These are phyloP conservation scores for Gaultheria prostrata DNA, from an alignment of 148 eudicot genomes.

Conservation along the genomic window DNA sequence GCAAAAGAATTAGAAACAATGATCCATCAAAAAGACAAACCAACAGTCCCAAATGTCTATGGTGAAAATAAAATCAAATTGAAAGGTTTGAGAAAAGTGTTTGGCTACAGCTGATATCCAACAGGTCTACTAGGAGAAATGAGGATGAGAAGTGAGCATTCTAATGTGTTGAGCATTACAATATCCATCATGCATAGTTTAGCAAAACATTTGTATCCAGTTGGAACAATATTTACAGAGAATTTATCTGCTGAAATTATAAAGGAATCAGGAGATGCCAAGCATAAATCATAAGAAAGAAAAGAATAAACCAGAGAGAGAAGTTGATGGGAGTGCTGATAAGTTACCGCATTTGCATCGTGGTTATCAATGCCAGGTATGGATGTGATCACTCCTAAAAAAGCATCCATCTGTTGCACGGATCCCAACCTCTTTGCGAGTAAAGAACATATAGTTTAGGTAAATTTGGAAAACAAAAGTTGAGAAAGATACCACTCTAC, in stretches of 20 bases:
- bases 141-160: not conserved
- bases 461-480: not conserved
- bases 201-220: not conserved
- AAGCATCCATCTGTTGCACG: constrained; percentile 73
- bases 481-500: constrained; percentile 13
- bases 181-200: not conserved
- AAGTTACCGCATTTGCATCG: constrained; percentile 83
- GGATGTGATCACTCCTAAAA: constrained; percentile 76
- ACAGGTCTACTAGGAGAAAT: not conserved
- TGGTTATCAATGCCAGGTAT: constrained; percentile 86
- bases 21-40: too few species aligned
- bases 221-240: not conserved
- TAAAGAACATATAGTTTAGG: not conserved
- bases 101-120: not conserved
- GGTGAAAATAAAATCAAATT: too few species aligned
- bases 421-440: constrained; percentile 66
- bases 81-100: too few species aligned
- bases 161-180: not conserved
- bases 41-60: too few species aligned
- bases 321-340: not conserved
- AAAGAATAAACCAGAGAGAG: constrained; percentile 5
- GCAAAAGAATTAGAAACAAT: too few species aligned
- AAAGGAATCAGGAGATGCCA: not conserved
- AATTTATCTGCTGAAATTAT: not conserved
- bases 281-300: not conserved